phyloP scores from a whole-genome alignment of 768 basidiomycete species.

The Kwoniella shandongensis region DNA sequence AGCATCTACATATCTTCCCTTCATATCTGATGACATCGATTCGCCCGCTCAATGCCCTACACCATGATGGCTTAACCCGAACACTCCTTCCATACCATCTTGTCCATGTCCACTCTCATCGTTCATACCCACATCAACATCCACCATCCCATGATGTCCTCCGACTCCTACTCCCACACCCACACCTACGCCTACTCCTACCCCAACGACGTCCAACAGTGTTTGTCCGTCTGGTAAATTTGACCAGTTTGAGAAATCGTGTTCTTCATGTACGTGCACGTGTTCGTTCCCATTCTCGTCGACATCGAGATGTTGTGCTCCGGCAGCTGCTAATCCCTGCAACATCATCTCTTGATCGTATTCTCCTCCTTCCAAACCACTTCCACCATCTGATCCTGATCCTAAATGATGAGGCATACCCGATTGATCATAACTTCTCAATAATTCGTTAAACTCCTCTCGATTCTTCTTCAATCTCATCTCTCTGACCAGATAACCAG shows the following conservation, averaged over 20 bases:
- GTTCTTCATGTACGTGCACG: not conserved
- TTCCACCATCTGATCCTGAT: not conserved
- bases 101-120: constrained; percentile 6
- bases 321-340: not conserved
- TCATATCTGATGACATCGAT: too few relatives aligned
- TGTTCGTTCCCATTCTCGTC: constrained; percentile 3
- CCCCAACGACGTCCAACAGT: constrained; percentile 25
- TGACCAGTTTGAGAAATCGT: constrained; percentile 15
- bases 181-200: constrained; percentile 2
- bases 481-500: constrained; percentile 45
- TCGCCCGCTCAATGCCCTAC: too few relatives aligned
- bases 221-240: constrained; percentile 22
- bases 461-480: constrained; percentile 46
- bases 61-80: constrained; percentile 7
- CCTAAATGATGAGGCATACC: not conserved
- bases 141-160: not conserved
- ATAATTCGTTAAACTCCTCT: constrained; percentile 33
- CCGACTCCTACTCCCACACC: not conserved
- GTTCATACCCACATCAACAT: not conserved
- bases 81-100: constrained; percentile 13
- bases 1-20: too few relatives aligned
- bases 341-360: not conserved
- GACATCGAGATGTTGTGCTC: constrained; percentile 1
- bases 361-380: not conserved
- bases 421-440: constrained; percentile 24